Conservation (phyloP, 768 basidiomycete species). For the Mycena rebaudengoi region DNA sequence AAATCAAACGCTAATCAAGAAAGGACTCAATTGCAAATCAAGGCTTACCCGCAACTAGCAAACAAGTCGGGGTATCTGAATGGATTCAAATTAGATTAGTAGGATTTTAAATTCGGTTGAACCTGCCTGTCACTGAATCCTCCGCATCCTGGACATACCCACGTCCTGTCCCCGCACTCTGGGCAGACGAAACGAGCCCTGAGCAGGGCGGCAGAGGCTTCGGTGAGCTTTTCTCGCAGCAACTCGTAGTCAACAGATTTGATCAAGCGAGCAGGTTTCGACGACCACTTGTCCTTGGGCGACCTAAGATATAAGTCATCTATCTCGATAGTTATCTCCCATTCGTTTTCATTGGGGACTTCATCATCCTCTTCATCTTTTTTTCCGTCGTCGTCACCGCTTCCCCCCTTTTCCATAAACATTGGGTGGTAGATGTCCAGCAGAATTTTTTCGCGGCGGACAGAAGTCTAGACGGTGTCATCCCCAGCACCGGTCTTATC, state of each 20-base stretch:
- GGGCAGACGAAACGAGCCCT: constrained; percentile 7
- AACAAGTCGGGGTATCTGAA: constrained; percentile 6
- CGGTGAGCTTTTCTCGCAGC: constrained; percentile 6
- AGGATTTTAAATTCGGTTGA: not conserved
- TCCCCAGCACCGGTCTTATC: not conserved
- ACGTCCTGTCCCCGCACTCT: constrained; percentile 10
- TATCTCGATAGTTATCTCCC: constrained; percentile 14
- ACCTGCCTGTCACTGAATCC: not conserved
- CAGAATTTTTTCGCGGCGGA: not conserved
- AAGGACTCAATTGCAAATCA: no score
- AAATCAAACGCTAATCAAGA: not conserved
- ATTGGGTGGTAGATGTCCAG: constrained; percentile 8
- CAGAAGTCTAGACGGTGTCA: not conserved
- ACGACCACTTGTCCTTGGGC: not conserved
- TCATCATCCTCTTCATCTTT: constrained; percentile 2
- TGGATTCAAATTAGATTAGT: not conserved
- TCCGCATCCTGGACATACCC: constrained; percentile 16
- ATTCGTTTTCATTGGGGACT: not conserved
- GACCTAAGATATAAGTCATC: not conserved
- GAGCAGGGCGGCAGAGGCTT: constrained; percentile 5
- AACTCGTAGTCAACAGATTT: not conserved
- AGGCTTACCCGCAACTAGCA: not conserved
- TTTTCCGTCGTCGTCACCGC: no score
- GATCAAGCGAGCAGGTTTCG: not conserved
- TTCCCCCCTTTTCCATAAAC: constrained; percentile 11